Evolutionary conservation across 352 stramenopile genomes (phyloP), one percentile per base, ranked within the genome.

Genomic region (Phytophthora fragariaefolia): DNA sequence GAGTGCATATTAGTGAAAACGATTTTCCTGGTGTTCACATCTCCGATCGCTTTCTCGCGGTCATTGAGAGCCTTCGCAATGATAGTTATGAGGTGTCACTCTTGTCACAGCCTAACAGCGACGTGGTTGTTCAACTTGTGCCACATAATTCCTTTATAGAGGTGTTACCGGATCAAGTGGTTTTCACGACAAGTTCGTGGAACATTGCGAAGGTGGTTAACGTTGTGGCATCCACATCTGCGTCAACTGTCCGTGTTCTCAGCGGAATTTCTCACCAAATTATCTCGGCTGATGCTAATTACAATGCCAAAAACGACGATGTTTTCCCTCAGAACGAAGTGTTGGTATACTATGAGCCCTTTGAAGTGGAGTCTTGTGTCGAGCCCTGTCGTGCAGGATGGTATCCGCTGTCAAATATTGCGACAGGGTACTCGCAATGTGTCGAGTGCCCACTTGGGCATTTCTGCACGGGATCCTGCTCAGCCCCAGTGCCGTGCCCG

Each of bases 11-110:
- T 4, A 68, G 72, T 47, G 84, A 91, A 22, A 69, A 90, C 43
- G 79, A 89, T 46, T 58, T 89, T 26, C 79, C 83, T 1, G 61
- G 78, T 2, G 62, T 90, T n/a, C 77, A 76, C n/a, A 49, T 90
- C 17, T 91, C 83, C 0, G 65, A 66, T 42, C 71, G 77, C 8
- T 83, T 79, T 45, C 66, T 78, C 26, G 75, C 79, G 2, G 73
- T 91, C 10, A 34, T 83, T 5, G 75, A 90, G 47, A 48, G 60
- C 3, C 18, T 88, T 4, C 66, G 67, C 18, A 88, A 85, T 47
- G 78, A 77, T 40, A 82, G 80, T 53, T 91, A 91, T 52, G 54
- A 75, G 13, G 73, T 91, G 6, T 71, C 61, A 13, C 56, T 91
- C 6, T 36, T 78, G 18, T 86, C 78, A 3, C 66, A 83, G 30